phyloP scores from a whole-genome alignment of 2,329 filamentous ascomycete genomes.

The Xylariaceae sp. region DNA sequence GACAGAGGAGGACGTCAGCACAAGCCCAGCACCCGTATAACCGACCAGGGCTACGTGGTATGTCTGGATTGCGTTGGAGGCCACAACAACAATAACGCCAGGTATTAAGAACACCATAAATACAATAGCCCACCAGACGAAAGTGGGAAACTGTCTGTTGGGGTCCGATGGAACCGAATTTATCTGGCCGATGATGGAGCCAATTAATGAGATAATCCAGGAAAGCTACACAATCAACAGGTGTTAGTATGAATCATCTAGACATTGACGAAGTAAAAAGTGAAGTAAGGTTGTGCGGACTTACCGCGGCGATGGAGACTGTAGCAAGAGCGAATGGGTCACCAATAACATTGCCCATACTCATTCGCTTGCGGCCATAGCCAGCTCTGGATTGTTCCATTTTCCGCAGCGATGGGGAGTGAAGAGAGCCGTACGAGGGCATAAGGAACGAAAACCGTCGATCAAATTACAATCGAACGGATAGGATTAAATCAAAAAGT shows the following conservation, averaged over 20 bases:
- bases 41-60: constrained; percentile 93
- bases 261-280: background rate
- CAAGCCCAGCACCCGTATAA: constrained; percentile 81
- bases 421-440: constrained; percentile 75
- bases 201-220: constrained; percentile 91
- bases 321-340: constrained; percentile 96
- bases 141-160: constrained; percentile 70
- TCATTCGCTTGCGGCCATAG: constrained; percentile 66
- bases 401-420: constrained; percentile 78
- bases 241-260: background rate
- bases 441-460: constrained; percentile 56
- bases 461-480: constrained; percentile 24
- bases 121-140: constrained; percentile 88
- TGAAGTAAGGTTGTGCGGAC: constrained; percentile 48
- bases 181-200: constrained; percentile 75
- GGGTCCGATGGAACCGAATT: constrained; percentile 50
- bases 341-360: constrained; percentile 87
- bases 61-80: constrained; percentile 80
- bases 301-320: constrained; percentile 86
- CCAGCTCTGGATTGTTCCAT: constrained; percentile 72
- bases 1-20: constrained; percentile 83
- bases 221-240: constrained; percentile 68
- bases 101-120: constrained; percentile 85
- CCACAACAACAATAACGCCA: constrained; percentile 81
- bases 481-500: constrained; percentile 10